phyloP scores from a whole-genome alignment of 768 basidiomycete genomes.

The Chalciporus piperatus region DNA sequence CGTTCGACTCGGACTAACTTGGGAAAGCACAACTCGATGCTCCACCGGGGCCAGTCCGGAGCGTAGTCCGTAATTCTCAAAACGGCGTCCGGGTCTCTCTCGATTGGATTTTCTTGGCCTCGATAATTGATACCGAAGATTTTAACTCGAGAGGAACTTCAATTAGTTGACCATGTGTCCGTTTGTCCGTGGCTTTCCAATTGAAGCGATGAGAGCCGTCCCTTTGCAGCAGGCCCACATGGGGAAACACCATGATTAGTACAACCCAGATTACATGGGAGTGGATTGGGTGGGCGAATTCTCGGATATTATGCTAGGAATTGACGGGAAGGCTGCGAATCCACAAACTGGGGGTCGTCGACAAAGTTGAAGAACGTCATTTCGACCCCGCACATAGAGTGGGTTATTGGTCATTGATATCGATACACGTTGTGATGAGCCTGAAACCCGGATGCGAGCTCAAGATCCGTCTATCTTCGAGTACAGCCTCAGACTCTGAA shows the following conservation, averaged over 20 bases:
- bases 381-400: slow-evolving; percentile 2
- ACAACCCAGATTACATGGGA: slow-evolving; percentile 14
- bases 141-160: slow-evolving; percentile 17
- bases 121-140: slow-evolving; percentile 25
- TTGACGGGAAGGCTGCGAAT: not conserved
- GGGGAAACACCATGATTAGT: slow-evolving; percentile 24
- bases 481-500: slow-evolving; percentile 7
- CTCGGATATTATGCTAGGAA: not conserved
- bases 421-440: slow-evolving; percentile 5
- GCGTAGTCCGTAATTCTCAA: slow-evolving; percentile 12
- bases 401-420: not conserved
- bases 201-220: slow-evolving; percentile 19
- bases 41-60: slow-evolving; percentile 11
- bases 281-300: not conserved
- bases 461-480: slow-evolving; percentile 19
- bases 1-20: not conserved
- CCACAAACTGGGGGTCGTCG: slow-evolving; percentile 10
- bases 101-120: slow-evolving; percentile 17
- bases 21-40: not conserved
- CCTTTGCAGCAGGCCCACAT: slow-evolving; percentile 26
- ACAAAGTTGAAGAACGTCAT: slow-evolving; percentile 3
- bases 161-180: slow-evolving; percentile 12
- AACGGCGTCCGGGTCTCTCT: slow-evolving; percentile 12
- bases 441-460: slow-evolving; percentile 19
- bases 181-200: slow-evolving; percentile 23